These are phyloP conservation scores for Hordeum vulgare DNA, from an alignment of 176 grass and related monocot species.

Conservation along the genomic window DNA sequence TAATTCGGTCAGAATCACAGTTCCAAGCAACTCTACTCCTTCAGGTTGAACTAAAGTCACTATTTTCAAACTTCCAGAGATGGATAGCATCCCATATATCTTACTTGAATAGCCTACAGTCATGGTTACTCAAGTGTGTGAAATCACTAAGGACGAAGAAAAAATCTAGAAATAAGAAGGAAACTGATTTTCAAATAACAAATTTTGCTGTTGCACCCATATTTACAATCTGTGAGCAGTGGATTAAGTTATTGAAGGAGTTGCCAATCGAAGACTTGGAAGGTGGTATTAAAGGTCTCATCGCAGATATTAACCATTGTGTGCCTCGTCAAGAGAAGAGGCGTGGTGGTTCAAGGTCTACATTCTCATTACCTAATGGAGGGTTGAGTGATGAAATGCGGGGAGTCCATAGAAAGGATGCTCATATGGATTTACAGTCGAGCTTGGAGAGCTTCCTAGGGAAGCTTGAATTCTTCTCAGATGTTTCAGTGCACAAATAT, in stretches of 20 bases:
- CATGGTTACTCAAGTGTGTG: conserved; percentile 83
- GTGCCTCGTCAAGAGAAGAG: conserved; percentile 63
- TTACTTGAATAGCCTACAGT: conserved; percentile 71
- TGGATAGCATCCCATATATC: conserved; percentile 77
- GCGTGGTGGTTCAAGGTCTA: conserved; percentile 42
- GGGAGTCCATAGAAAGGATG: conserved; percentile 26
- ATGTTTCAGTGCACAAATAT: conserved; percentile 47
- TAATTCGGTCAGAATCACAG: conserved; percentile 54
- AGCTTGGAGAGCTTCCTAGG: conserved; percentile 55
- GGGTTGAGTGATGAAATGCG: conserved; percentile 13
- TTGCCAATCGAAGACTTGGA: conserved; percentile 45
- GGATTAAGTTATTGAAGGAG: conserved; percentile 43
- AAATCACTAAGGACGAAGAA: conserved; percentile 36
- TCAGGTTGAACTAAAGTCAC: conserved; percentile 63
- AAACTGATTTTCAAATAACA: conserved; percentile 35
- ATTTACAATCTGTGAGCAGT: conserved; percentile 71
- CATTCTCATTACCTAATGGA: conserved; percentile 43
- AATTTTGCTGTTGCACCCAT: conserved; percentile 49
- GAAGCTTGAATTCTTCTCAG: conserved; percentile 48
- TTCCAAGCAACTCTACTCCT: conserved; percentile 56
- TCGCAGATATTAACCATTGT: conserved; percentile 37
- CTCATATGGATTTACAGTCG: conserved; percentile 53
- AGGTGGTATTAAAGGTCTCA: conserved; percentile 59
- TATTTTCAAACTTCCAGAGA: conserved; percentile 74
- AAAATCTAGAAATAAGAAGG: conserved; percentile 29